Base-by-base conservation (phyloP, 495 filamentous ascomycete genomes). In the Neurospora terricola region DNA sequence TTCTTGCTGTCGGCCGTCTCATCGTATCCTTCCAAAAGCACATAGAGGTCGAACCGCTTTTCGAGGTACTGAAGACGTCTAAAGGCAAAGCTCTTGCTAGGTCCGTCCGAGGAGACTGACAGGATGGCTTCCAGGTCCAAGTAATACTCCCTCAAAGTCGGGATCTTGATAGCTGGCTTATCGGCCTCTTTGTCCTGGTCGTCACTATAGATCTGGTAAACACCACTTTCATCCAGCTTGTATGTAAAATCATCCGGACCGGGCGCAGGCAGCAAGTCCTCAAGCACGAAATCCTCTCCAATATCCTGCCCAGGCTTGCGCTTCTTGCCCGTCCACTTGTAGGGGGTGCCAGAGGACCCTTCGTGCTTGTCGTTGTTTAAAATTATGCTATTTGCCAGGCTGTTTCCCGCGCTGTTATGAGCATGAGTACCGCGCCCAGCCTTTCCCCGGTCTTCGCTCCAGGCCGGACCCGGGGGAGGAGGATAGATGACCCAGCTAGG, bases 1-100 rank as follows among this genome's bases (percentile, higher is more conserved):
- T 89, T 93, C 82, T 99, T 99, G 82, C 92, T 97, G 86, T 98
- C 96, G 70, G 96, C 94, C 74, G 96, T 94, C 81, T 99, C 96
- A 81, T 98, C 94, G 76, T 98, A 97, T 77, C 97, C 95, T 81
- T 98, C 98, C 73, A 98, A 83, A 4, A 99, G 87, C 14, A 89
- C 86, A 77, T 99, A 97, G 11, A 99, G 87, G 78, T 97, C 97
- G 83, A 96, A 98, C 78, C 97, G 97, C 72, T 94, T 93, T 81
- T 98, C 96, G 5, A 99, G 83, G 79, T 98, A 98, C 73, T 97
- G 94, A 40, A 99, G 86, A 14, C 96, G 90, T 68, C 94, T 90
- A 80, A 94, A 99, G 3, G 96, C 94, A 82, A 98, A 98, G 78
- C 94, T 97, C 82, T 99, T 99, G 80, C 91, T 94, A 2, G 96